Conservation (phyloP, 2,329 filamentous ascomycete species). For the Herpotrichia juniperi region DNA sequence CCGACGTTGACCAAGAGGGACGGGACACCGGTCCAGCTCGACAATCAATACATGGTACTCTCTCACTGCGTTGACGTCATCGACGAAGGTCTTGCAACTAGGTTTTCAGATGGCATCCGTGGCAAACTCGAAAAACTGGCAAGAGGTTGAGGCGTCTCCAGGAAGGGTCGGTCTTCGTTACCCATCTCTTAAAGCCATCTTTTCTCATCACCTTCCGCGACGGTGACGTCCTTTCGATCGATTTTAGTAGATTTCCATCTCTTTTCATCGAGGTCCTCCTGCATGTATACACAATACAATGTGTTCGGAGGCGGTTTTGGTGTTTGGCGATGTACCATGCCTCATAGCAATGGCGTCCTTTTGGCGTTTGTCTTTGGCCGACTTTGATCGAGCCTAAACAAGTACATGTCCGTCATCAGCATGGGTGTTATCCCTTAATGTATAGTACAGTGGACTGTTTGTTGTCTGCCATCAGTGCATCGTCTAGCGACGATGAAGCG, state of each 20-base stretch:
- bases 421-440: slow-evolving; percentile 27
- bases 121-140: slow-evolving; percentile 58
- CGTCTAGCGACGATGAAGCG: not conserved
- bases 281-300: not conserved
- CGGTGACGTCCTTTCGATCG: not conserved
- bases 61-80: slow-evolving; percentile 60
- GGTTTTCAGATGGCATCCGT: slow-evolving; percentile 61
- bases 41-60: slow-evolving; percentile 56
- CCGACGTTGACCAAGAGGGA: slow-evolving; percentile 59
- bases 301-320: not conserved
- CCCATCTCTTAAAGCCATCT: slow-evolving; percentile 5
- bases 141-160: slow-evolving; percentile 22
- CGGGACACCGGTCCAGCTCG: slow-evolving; percentile 54
- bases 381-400: slow-evolving; percentile 4
- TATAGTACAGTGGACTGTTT: slow-evolving; percentile 34
- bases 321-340: not conserved
- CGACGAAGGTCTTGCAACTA: slow-evolving; percentile 58
- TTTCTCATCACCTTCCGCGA: slow-evolving; percentile 5
- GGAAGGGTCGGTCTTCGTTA: not conserved
- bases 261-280: not conserved
- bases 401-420: slow-evolving; percentile 3
- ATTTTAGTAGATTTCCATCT: not conserved
- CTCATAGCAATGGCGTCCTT: slow-evolving; percentile 7
- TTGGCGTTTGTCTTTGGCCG: slow-evolving; percentile 4
- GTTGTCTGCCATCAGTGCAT: slow-evolving; percentile 9